Conservation (phyloP, 352 stramenopile species). For the Phytophthora palmivora region DNA sequence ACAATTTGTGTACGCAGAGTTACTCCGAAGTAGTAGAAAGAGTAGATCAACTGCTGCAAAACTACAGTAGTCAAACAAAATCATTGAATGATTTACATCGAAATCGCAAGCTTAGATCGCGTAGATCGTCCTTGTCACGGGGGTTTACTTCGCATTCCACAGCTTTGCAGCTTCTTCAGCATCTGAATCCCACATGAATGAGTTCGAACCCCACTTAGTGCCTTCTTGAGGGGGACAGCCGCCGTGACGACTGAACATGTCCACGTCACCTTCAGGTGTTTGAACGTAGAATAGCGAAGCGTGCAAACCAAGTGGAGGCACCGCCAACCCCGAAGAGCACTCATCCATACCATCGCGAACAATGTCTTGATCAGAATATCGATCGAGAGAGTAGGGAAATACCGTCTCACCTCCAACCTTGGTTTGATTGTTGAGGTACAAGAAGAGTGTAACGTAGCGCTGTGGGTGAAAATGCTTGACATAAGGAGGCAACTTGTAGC, state of each 20-base stretch:
- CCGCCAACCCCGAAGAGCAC: constrained; percentile 77
- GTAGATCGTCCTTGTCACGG: too few relatives aligned
- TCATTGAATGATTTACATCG: too few relatives aligned
- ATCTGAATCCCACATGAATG: constrained; percentile 89
- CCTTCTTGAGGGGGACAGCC: constrained; percentile 84
- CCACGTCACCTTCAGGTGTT: constrained; percentile 73
- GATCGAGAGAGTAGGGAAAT: constrained; percentile 90
- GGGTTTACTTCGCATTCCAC: constrained; percentile 70
- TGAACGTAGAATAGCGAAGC: constrained; percentile 88
- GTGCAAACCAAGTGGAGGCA: constrained; percentile 72
- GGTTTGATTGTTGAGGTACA: constrained; percentile 97
- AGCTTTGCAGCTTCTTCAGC: constrained; percentile 77
- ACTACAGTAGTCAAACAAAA: too few relatives aligned
- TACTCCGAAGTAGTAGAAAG: too few relatives aligned
- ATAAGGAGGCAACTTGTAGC: constrained; percentile 69
- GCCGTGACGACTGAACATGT: constrained; percentile 78
- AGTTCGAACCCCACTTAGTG: constrained; percentile 85
- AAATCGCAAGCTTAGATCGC: too few relatives aligned
- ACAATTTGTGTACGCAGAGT: too few relatives aligned
- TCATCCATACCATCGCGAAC: constrained; percentile 80
- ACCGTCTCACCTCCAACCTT: constrained; percentile 97
- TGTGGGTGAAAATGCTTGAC: constrained; percentile 90
- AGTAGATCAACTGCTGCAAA: too few relatives aligned
- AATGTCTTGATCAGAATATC: constrained; percentile 73
- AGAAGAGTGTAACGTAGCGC: constrained; percentile 95